Base-by-base conservation (phyloP, 1,284 basidiomycete genomes). In the Trichosporon inkin region DNA sequence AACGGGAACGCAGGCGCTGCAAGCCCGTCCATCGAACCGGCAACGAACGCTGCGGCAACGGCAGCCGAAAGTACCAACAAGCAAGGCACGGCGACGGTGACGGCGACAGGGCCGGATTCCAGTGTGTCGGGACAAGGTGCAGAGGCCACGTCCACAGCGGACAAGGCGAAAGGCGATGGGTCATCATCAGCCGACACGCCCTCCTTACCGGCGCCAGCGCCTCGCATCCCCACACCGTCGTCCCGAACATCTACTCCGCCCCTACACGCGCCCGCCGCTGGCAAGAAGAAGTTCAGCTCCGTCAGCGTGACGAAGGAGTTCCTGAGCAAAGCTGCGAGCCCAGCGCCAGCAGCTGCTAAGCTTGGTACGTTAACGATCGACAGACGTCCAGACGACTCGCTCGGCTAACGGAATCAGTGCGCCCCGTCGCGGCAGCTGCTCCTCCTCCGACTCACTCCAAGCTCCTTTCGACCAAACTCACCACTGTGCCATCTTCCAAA, bases 291-390 rank as follows among this genome's bases (percentile, higher is more conserved):
- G 71, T 95, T 93, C 77, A 89, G 81, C 69, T 84, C 90, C 32
- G 84, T 90, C 67, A 91, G 90, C 73, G 90, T 95, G 78, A 94
- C 89, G 81, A 93, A 92, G 83, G 91, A 90, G 78, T 96, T 95
- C 76, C 81, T 95, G 53, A 88, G 90, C 80, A 92, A 93, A 82
- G 88, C 87, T 57, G 76, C 69, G 4, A 71, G 68, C 56, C 72
- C 74, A 10, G 68, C 65, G 3, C 70, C 72, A 3, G 66, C 61
- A 2, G 59, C 63, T 19, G 60, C 67, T 22, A 66, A 66, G 55
- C 59, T 44, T 17, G 58, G 62, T 56, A 14, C 14, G 57, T 51
- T 16, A 14, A 35, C 3, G 34, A 36, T 16, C 39, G 13, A 47
- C 14, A 20, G 38, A 52, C 28, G 17, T 36, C 38, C 41, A 53